Evolutionary conservation across 257 asterid species (phyloP), one percentile per base, ranked within the genome.

Genomic region (Fraxinus americana): DNA sequence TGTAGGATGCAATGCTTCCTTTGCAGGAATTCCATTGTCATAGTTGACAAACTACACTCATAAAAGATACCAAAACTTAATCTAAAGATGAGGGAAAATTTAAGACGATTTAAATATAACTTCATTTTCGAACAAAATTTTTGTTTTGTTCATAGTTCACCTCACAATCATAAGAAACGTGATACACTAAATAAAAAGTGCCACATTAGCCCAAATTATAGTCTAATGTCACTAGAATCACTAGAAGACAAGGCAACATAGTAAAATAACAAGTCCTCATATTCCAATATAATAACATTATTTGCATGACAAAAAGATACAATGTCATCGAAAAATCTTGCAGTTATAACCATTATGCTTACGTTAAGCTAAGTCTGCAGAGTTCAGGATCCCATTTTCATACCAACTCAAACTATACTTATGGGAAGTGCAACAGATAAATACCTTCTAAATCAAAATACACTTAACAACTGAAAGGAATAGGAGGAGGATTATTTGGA

Each of bases 401-500:
- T 30, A 30, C 34, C 34, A 30, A 30, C 34, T 30, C 34, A 29
- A 13, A 57, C 0, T 57, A 1, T 57, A n/a, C 3, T 30, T n/a
- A 57, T n/a, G 66, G 67, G 32, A 8, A 14, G 59, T 50, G 23
- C n/a, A 50, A 21, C 23, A 16, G 59, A 50, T 14, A 50, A 12
- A 48, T 52, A 45, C 8, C 63, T 7, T 17, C 23, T 19, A 52
- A 54, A 19, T 5, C 21, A 17, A 73, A 23, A 72, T 65, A 17
- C 75, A 78, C 82, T 92, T 89, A 91, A 77, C 97, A 86, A 78
- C 92, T 83, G 81, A 92, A 87, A 21, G 98, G 87, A 39, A 94
- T 84, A 10, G 94, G 89, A 54, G 93, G 87, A 30, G 93, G 92
- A 68, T 85, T 85, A 34, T 83, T 90, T 4, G 89, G 88, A 21